Conservation (phyloP, 2,329 filamentous ascomycete genomes). For the Phoma sp. region DNA sequence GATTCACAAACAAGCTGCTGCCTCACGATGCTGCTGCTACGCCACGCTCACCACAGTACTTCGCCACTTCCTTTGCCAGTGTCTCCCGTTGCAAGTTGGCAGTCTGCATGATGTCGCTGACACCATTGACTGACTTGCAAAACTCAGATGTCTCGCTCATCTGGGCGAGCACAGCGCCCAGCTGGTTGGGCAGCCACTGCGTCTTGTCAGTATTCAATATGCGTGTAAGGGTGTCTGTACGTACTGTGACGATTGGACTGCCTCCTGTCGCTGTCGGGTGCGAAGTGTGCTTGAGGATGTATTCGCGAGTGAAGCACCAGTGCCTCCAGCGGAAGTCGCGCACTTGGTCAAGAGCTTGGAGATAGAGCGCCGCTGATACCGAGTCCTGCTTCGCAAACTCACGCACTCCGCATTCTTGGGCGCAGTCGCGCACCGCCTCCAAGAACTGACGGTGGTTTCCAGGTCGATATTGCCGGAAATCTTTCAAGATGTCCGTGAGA, state of each 20-base stretch:
- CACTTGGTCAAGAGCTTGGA: constrained; percentile 70
- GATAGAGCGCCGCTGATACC: constrained; percentile 55
- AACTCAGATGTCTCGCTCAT: constrained; percentile 66
- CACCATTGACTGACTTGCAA: constrained; percentile 53
- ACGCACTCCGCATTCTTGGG: constrained; percentile 61
- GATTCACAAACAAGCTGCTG: constrained; percentile 8
- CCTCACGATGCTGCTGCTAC: constrained; percentile 37
- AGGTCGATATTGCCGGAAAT: constrained; percentile 89
- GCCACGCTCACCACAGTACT: constrained; percentile 72
- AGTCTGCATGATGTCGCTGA: constrained; percentile 70
- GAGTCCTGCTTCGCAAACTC: constrained; percentile 70
- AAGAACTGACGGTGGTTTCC: constrained; percentile 89
- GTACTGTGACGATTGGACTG: constrained; percentile 75
- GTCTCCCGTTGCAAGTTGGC: constrained; percentile 68
- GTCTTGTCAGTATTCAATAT: constrained; percentile 13
- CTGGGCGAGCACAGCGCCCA: constrained; percentile 73
- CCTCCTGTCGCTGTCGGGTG: constrained; percentile 82
- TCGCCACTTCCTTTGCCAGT: constrained; percentile 74
- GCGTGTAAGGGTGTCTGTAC: constrained; percentile 11
- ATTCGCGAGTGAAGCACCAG: constrained; percentile 85
- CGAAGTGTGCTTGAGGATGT: constrained; percentile 77
- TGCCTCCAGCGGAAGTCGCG: constrained; percentile 83
- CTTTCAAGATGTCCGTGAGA: constrained; percentile 82
- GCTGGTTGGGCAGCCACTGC: constrained; percentile 79
- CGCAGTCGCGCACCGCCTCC: constrained; percentile 66